A percentile compares a stretch with the other conserved stretches of the same genome.
Evolutionary conservation across 495 filamentous ascomycete genomes (phyloP).

Genomic region (Glonium stellatum): DNA sequence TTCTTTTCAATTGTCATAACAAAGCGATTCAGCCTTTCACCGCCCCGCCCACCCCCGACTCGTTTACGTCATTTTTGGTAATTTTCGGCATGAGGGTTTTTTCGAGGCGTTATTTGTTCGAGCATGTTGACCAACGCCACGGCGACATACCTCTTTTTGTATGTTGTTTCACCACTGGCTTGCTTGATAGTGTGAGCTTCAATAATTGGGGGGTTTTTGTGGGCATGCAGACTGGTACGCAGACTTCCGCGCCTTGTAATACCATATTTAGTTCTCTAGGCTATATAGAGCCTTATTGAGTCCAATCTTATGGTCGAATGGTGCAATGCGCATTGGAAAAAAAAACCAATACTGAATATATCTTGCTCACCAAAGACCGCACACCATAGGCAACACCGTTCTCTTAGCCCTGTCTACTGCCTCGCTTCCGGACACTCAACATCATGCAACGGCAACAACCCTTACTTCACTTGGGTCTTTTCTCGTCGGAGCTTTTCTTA

Average conservation of each 20-base stretch:
- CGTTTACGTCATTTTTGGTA: background rate
- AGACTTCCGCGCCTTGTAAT: background rate
- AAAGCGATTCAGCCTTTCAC: too few relatives aligned
- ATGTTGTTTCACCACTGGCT: slow-evolving; percentile 27
- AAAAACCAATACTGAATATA: background rate
- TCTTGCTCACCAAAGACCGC: background rate
- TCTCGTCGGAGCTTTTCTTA: slow-evolving; percentile 23
- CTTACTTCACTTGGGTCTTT: slow-evolving; percentile 27
- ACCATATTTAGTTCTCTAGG: background rate
- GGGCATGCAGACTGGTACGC: slow-evolving; percentile 30
- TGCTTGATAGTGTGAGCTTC: slow-evolving; percentile 26
- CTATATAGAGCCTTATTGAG: too few relatives aligned
- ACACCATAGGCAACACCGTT: slow-evolving; percentile 22
- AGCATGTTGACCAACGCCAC: slow-evolving; percentile 2
- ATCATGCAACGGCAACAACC: slow-evolving; percentile 21
- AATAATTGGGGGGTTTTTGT: slow-evolving; percentile 30
- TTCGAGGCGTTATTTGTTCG: background rate
- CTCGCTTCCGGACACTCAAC: slow-evolving; percentile 18
- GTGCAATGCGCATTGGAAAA: background rate
- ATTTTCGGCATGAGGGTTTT: background rate
- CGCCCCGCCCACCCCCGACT: too few relatives aligned
- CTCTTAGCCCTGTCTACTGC: slow-evolving; percentile 29
- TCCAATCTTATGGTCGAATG: background rate
- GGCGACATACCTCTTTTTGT: slow-evolving; percentile 24
- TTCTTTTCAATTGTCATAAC: too few relatives aligned